A percentile compares a stretch with the other conserved stretches of the same genome.
Evolutionary conservation across 495 filamentous ascomycete species (phyloP).

Genomic region (Talaromyces nanjingensis): DNA sequence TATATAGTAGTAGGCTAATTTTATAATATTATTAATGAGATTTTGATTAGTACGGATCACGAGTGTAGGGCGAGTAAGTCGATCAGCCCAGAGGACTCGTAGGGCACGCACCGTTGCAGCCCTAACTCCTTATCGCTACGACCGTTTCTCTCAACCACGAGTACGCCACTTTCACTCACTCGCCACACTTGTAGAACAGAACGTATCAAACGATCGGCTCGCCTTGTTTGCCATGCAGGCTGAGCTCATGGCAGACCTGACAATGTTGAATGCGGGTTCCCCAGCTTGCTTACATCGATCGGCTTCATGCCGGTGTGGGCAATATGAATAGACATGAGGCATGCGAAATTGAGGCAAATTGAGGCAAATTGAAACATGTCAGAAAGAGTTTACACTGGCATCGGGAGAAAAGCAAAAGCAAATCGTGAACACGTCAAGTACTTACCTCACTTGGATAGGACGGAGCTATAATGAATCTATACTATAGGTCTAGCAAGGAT

Average conservation of each 20-base stretch:
- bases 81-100: no score
- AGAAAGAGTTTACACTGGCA: not conserved
- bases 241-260: not conserved
- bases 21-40: no score
- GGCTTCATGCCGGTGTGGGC: not conserved
- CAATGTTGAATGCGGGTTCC: not conserved
- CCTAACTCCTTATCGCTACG: not conserved
- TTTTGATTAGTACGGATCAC: no score
- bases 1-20: no score
- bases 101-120: not conserved
- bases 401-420: no score
- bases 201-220: not conserved
- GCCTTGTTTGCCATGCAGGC: not conserved
- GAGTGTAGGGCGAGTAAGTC: not conserved
- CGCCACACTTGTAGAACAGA: not conserved
- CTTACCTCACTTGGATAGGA: no score
- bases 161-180: not conserved
- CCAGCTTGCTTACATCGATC: not conserved
- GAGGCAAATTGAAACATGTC: not conserved
- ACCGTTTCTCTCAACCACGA: not conserved
- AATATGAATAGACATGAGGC: not conserved
- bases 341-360: not conserved
- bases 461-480: not conserved
- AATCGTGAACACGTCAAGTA: no score
- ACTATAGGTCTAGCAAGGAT: not conserved